Base-by-base conservation (phyloP, 768 basidiomycete species). In the Calvatia gigantea region DNA sequence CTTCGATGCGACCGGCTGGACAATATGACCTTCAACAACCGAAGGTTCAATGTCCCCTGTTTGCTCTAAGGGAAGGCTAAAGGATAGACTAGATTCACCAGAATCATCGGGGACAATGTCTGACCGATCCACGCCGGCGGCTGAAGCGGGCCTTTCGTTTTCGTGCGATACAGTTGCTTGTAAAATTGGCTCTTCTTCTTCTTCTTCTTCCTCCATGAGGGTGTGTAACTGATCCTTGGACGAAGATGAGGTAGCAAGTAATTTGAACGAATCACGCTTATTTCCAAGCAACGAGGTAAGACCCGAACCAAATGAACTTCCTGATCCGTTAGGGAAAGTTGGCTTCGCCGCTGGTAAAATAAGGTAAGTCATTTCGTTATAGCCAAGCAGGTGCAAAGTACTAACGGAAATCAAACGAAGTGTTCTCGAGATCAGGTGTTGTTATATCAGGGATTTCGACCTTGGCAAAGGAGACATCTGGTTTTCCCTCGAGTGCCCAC, bases 401-500 rank as follows among this genome's bases (percentile, higher is more conserved):
- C 85, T 69, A 64, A 90, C 89, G 77, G 58, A 89, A 81, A 56
- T 89, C 86, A 63, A 83, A 86, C 60, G 75, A 71, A 54, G 80
- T 66, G 57, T 79, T 80, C 63, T 83, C 77, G 56, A 78, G 66
- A 52, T 82, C 79, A 7, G 86, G 79, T 1, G 80, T 81, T 31
- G 78, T 73, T 31, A 92, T 75, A 59, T 93, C 90, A 27, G 91
- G 91, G 21, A 94, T 92, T 72, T 93, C 87, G 19, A 94, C 91
- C 63, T 82, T 89, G 59, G 83, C 77, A 65, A 82, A 90, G 23
- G 81, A 75, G 38, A 83, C 69, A 60, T 86, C 85, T 2, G 84
- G 80, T 69, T 89, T 89, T 46, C 93, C 94, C 71, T 96, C 94
- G 43, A 96, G 80, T 11, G 91, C 87, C 81, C 82, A 87, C 39